Percentiles rank a stretch among this genome's conserved stretches.
Evolutionary conservation across 345 rosid species (phyloP).

Genomic region (Jatropha curcas): DNA sequence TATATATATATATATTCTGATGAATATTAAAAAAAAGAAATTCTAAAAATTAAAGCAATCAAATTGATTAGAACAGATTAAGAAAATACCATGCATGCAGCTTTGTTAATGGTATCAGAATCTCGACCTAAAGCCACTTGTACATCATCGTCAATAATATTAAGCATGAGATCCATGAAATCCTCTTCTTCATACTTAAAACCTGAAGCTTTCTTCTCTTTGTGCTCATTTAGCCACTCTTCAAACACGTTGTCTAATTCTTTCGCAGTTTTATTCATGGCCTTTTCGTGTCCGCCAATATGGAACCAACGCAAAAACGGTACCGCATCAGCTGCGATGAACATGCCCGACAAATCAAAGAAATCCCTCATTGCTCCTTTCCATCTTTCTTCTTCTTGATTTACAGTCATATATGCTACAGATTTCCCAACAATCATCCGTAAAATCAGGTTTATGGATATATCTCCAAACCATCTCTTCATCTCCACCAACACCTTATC

Average conservation of each 20-base stretch:
- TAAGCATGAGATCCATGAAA: conserved; percentile 32
- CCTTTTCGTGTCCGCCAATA: conserved; percentile 1
- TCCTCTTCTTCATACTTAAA: not conserved
- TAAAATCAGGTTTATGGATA: conserved; percentile 30
- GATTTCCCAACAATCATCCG: conserved; percentile 27
- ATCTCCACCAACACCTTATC: conserved; percentile 28
- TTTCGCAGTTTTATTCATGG: not conserved
- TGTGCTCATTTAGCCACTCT: conserved; percentile 8
- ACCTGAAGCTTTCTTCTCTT: not conserved
- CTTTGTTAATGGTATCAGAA: conserved; percentile 31
- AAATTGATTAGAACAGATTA: no score
- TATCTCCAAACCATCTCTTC: conserved; percentile 37
- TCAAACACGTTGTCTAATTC: not conserved
- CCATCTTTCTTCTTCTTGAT: conserved; percentile 1
- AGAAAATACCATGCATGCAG: conserved; percentile 23
- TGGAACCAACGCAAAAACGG: conserved; percentile 16
- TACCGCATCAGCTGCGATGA: conserved; percentile 6
- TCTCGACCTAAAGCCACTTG: conserved; percentile 12
- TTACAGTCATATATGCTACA: not conserved
- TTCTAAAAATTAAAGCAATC: no score
- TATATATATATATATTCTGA: no score
- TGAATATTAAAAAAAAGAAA: no score
- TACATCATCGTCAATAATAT: conserved; percentile 15
- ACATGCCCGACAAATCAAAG: not conserved
- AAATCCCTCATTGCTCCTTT: not conserved